Evolutionary conservation across 2,329 filamentous ascomycete species (phyloP), one percentile per base, ranked within the genome.

Genomic region (Beauveria sp.): DNA sequence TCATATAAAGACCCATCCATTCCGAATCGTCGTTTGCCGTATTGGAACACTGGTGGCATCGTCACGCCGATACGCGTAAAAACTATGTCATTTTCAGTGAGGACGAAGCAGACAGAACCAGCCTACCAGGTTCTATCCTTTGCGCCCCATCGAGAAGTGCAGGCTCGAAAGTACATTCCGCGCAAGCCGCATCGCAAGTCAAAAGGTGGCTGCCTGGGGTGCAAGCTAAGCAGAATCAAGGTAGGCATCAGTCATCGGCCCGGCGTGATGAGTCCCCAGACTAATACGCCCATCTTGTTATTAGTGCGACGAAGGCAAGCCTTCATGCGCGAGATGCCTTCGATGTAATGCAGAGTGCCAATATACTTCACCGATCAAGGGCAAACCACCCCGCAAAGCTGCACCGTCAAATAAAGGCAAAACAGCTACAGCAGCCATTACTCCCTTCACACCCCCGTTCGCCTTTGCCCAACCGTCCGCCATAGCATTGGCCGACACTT

Each of bases 181-280:
- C 65, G 67, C 38, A 67, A 62, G 61, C 59, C 61, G 28, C 64
- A 66, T 53, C 43, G 52, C n/a, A 68, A 67, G 54, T 67, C 64
- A 1, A 65, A 47, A 49, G 52, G 28, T n/a, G 67, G 67, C 3
- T 69, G 67, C 53, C 20, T 61, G 1, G 60, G 54, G 1, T 68
- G 67, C 58, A 68, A 67, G 22, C 57, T 66, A 10, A 69, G 66
- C 38, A 62, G 67, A 45, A 65, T 68, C 54, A 69, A 68, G 65
- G 67, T 68, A 46, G 38, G 62, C 61, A 24, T 46, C 30, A 34
- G 30, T 12, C 30, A 8, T 5, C 22, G 14, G 9, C 12, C 12
- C 42, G 3, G 18, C 14, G 20, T 14, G 7, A 12, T 16, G 20
- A 51, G 46, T 16, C 10, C 22, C 18, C 26, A 18, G n/a, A 18